A percentile compares a stretch with the other conserved stretches of the same genome.
These are phyloP conservation scores for Cajanus cajan DNA, from an alignment of 306 rosid species.

Conservation along the genomic window DNA sequence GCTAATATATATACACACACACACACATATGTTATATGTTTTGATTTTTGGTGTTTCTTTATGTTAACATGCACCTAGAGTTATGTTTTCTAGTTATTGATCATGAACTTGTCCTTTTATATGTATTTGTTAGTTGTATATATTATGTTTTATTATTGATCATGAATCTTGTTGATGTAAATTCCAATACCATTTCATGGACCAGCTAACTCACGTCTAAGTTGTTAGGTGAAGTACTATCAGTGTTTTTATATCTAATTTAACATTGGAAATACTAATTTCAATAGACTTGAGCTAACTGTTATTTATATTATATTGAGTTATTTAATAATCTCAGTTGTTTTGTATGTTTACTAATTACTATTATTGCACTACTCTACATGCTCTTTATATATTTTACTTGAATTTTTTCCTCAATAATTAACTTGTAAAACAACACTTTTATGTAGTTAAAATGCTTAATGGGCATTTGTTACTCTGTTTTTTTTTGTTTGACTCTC, in stretches of 20 bases:
- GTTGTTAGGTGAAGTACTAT: neutral
- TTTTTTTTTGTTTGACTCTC: constrained; percentile 7
- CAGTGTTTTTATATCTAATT: neutral
- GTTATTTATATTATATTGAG: neutral
- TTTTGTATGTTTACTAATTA: constrained; percentile 11
- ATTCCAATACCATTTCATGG: constrained; percentile 9
- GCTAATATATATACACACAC: too few relatives aligned
- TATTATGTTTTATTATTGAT: too few relatives aligned
- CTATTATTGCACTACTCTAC: neutral
- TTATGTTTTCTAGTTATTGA: too few relatives aligned
- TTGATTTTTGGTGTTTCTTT: too few relatives aligned
- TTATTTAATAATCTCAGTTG: neutral
- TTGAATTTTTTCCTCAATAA: neutral
- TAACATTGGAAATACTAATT: neutral
- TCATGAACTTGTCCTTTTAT: too few relatives aligned
- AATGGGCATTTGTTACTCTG: constrained; percentile 1
- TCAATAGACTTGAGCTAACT: neutral
- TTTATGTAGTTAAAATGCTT: neutral
- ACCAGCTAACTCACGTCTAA: neutral
- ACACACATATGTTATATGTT: too few relatives aligned
- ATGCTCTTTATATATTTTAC: neutral
- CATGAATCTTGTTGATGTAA: neutral
- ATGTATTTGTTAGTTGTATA: too few relatives aligned
- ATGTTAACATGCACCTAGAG: too few relatives aligned
- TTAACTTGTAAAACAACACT: neutral